phyloP scores from a whole-genome alignment of 768 basidiomycete species.

The Albatrellus ellisii region DNA sequence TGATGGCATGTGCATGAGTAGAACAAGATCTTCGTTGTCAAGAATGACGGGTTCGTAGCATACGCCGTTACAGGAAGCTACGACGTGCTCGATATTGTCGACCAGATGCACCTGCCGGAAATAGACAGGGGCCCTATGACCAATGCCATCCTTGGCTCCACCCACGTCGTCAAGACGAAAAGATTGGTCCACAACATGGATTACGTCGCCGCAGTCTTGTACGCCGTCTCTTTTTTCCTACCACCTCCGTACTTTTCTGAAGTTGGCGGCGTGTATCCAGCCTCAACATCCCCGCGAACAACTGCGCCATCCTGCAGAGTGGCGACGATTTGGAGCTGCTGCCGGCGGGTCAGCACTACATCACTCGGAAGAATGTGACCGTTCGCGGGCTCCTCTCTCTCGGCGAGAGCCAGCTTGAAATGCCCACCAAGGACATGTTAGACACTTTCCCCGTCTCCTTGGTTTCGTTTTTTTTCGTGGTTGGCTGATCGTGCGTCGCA shows the following conservation, averaged over 20 bases:
- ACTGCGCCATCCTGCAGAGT: conserved; percentile 74
- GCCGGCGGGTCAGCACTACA: conserved; percentile 72
- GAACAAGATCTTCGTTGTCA: conserved; percentile 72
- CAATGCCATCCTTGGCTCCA: conserved; percentile 48
- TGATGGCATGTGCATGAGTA: conserved; percentile 8
- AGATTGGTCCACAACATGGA: conserved; percentile 41
- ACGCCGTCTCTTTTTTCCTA: conserved; percentile 15
- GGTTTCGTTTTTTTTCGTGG: not conserved
- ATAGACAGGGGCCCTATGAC: conserved; percentile 51
- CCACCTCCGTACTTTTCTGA: conserved; percentile 1
- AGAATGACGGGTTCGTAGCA: conserved; percentile 67
- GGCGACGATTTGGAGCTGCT: conserved; percentile 71
- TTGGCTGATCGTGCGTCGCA: conserved; percentile 15
- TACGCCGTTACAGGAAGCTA: conserved; percentile 68
- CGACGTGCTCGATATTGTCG: conserved; percentile 64
- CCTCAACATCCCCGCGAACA: conserved; percentile 75
- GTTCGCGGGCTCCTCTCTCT: conserved; percentile 68
- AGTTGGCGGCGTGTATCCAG: conserved; percentile 22
- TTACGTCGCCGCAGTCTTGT: conserved; percentile 76
- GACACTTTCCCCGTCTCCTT: too few species aligned
- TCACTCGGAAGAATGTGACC: conserved; percentile 76
- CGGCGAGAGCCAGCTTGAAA: conserved; percentile 75
- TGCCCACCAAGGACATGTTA: conserved; percentile 82
- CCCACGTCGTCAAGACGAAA: conserved; percentile 71
- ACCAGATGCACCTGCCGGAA: conserved; percentile 65